Base-by-base conservation (phyloP, 306 rosid species). In the Vigna angularis region DNA sequence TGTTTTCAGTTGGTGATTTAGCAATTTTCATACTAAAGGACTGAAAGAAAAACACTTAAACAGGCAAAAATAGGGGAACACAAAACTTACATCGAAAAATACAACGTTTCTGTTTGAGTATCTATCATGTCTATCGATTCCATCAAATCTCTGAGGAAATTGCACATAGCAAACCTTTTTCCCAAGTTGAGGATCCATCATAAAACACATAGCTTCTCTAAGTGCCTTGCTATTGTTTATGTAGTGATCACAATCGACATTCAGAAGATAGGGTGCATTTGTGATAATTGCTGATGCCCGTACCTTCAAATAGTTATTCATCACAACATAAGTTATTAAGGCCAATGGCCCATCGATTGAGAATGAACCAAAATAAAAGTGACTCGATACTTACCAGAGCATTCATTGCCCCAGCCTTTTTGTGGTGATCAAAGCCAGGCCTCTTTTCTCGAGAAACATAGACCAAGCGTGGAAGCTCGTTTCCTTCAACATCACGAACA, bases 321-420 rank as follows among this genome's bases (percentile, higher is more conserved):
- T 75, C 58, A 70, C 36, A 82, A 64, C 56, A 68, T 24, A 72
- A 18, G 71, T 63, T 74, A 84, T 44, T 18, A 42, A 48, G 74
- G 47, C 40, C 63, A 69, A 4, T 38, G 13, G 49, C 64, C 40
- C 51, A 65, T 51, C 40, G 57, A 16, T 72, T 76, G 16, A 32
- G 62, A 24, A 50, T 63, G 70, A 55, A 78, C 49, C 2, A 53
- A 45, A 56, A 67, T 30, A 74, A 7, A 45, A 38, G 28, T 18
- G 63, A 50, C 17, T 67, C 13, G 14, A 71, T 48, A 79, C 90
- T 70, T 86, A 95, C 99, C 86, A 93, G 83, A 81, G 99, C 38
- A 85, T 95, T 95, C 99, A 93, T 95, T 58, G 99, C 99, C 15
- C 98, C 99, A 18, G 98, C 98, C 89, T 93, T 95, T 74, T 95